Evolutionary conservation across 1,284 basidiomycete genomes (phyloP).

Genomic region (Phlebopus sp.): DNA sequence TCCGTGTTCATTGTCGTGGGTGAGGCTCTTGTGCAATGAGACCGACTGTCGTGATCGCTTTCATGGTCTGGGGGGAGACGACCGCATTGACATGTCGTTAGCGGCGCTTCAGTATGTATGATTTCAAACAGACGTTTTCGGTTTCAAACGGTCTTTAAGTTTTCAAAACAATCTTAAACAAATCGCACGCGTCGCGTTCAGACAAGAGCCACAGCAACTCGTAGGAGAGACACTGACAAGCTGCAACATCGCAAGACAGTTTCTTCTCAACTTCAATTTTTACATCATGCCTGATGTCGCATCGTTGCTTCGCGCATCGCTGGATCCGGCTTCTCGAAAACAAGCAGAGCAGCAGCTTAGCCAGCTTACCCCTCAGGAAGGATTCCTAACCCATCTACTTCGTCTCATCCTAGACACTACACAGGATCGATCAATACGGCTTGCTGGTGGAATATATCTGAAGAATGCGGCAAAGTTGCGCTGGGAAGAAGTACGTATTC

Average conservation of each 20-base stretch:
- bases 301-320: slow-evolving; percentile 66
- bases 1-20: too few relatives aligned
- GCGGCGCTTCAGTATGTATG: too few relatives aligned
- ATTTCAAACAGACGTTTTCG: too few relatives aligned
- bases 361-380: slow-evolving; percentile 64
- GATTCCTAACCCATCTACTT: slow-evolving; percentile 77
- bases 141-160: too few relatives aligned
- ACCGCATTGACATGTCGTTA: too few relatives aligned
- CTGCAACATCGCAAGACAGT: neutral
- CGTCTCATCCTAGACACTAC: slow-evolving; percentile 67
- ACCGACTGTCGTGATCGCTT: too few relatives aligned
- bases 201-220: too few relatives aligned
- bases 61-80: too few relatives aligned
- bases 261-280: neutral
- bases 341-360: slow-evolving; percentile 77
- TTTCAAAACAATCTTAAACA: too few relatives aligned
- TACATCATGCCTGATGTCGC: slow-evolving; percentile 62
- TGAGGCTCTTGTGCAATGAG: too few relatives aligned
- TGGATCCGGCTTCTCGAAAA: slow-evolving; percentile 71
- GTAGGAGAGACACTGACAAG: too few relatives aligned
- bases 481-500: slow-evolving; percentile 77
- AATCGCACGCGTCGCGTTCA: too few relatives aligned
- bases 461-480: slow-evolving; percentile 84
- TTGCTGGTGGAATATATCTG: slow-evolving; percentile 83
- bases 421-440: slow-evolving; percentile 68